phyloP scores from a whole-genome alignment of 2,329 filamentous ascomycete species.

The Botrytis hyacinthi region DNA sequence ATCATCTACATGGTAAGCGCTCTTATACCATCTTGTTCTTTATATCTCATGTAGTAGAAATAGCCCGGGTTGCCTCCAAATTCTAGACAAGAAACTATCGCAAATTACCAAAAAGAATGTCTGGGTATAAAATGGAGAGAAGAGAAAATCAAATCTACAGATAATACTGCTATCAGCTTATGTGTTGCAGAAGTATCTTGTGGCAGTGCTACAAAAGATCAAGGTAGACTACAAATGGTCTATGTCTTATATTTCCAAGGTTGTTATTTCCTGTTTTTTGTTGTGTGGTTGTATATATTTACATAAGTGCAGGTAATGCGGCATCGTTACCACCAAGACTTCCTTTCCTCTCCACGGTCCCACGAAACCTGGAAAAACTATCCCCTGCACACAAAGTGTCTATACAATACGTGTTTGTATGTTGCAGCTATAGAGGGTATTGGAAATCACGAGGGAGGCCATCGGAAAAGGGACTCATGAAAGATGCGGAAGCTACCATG shows the following conservation, averaged over 20 bases:
- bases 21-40: background rate
- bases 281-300: constrained; percentile 26
- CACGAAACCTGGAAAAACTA: constrained; percentile 47
- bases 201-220: background rate
- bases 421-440: constrained; percentile 55
- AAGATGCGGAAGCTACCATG: constrained; percentile 64
- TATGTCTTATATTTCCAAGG: constrained; percentile 60
- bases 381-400: constrained; percentile 9
- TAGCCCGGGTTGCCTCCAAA: constrained; percentile 74
- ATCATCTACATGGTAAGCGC: constrained; percentile 19
- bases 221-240: constrained; percentile 33
- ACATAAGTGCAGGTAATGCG: constrained; percentile 51
- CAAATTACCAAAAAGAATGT: constrained; percentile 60
- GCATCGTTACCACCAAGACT: constrained; percentile 57
- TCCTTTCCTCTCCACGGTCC: constrained; percentile 54
- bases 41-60: constrained; percentile 48
- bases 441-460: constrained; percentile 74
- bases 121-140: constrained; percentile 66
- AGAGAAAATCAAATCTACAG: constrained; percentile 56
- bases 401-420: constrained; percentile 49
- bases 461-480: constrained; percentile 66
- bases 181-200: constrained; percentile 44
- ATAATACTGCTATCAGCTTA: constrained; percentile 64
- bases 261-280: constrained; percentile 35
- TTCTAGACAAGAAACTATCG: constrained; percentile 63